These are phyloP conservation scores for Phoma sp. DNA, from an alignment of 2,329 filamentous ascomycete genomes.

Conservation along the genomic window DNA sequence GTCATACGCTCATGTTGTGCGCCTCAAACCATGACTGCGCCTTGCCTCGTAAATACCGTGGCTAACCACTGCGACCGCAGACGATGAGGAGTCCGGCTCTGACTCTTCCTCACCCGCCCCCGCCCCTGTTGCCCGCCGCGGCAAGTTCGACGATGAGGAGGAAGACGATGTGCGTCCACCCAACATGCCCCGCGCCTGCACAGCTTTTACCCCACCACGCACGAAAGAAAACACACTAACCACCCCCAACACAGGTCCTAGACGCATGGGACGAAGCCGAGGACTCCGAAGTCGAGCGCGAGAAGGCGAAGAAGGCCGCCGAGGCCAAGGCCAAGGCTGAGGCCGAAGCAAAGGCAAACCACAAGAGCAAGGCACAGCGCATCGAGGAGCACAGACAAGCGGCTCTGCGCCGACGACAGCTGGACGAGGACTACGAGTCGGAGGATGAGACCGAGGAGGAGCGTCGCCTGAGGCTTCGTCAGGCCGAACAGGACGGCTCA, in stretches of 20 bases:
- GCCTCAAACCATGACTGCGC: constrained; percentile 22
- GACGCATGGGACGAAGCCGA: constrained; percentile 98
- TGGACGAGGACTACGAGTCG: constrained; percentile 63
- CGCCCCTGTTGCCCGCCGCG: constrained; percentile 55
- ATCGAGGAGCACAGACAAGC: constrained; percentile 75
- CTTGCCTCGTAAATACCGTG: constrained; percentile 5
- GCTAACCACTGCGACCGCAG: constrained; percentile 38
- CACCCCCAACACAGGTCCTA: constrained; percentile 68
- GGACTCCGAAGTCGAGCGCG: constrained; percentile 94
- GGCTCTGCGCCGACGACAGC: constrained; percentile 65
- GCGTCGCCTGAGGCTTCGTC: constrained; percentile 74
- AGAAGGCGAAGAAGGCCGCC: constrained; percentile 87
- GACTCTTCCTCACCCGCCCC: constrained; percentile 57
- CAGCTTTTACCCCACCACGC: constrained; percentile 25
- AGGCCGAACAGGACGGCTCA: constrained; percentile 85
- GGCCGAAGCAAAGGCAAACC: constrained; percentile 83
- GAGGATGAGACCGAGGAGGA: constrained; percentile 76
- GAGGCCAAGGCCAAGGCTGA: constrained; percentile 90
- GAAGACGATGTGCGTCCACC: constrained; percentile 72
- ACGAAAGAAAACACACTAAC: constrained; percentile 28
- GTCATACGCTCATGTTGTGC: constrained; percentile 40
- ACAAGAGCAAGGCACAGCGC: constrained; percentile 87
- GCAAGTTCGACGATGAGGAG: constrained; percentile 93
- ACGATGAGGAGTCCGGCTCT: constrained; percentile 64
- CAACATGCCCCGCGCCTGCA: constrained; percentile 21